Percentiles rank a stretch among this genome's conserved stretches.
phyloP scores from a whole-genome alignment of 257 asterid species.

The Plantago major region DNA sequence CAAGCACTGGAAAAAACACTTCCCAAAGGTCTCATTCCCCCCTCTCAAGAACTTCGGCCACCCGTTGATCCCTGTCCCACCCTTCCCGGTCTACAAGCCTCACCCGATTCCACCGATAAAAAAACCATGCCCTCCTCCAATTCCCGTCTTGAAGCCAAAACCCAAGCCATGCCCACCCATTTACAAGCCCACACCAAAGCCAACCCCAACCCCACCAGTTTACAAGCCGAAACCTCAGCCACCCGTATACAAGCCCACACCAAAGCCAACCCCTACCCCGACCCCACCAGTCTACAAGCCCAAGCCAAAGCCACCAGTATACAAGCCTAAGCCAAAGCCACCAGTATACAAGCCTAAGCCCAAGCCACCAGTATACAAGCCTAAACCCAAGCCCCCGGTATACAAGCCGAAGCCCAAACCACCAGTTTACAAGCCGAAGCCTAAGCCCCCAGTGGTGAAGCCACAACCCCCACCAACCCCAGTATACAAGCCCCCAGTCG shows the following conservation, averaged over 20 bases:
- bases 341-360: too few species aligned
- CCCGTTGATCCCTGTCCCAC: slow-evolving; percentile 34
- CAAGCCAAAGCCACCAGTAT: slow-evolving; percentile 19
- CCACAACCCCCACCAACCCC: slow-evolving; percentile 35
- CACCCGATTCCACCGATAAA: slow-evolving; percentile 13
- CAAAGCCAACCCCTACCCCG: slow-evolving; percentile 23
- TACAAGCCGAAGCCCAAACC: too few species aligned
- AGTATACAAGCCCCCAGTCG: slow-evolving; percentile 15
- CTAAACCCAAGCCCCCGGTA: too few species aligned
- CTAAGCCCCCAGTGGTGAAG: slow-evolving; percentile 19
- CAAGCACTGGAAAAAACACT: slow-evolving; percentile 35
- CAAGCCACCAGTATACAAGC: too few species aligned
- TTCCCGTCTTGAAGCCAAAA: slow-evolving; percentile 24
- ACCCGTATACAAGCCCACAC: slow-evolving; percentile 31
- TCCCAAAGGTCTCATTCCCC: slow-evolving; percentile 30
- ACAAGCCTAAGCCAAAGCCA: slow-evolving; percentile 25
- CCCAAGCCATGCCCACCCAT: slow-evolving; percentile 23
- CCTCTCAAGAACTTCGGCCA: slow-evolving; percentile 35
- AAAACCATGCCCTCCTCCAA: slow-evolving; percentile 26
- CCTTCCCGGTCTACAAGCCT: slow-evolving; percentile 25
- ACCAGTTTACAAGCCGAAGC: too few species aligned
- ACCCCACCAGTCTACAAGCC: slow-evolving; percentile 26
- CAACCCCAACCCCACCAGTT: slow-evolving; percentile 24
- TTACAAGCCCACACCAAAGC: slow-evolving; percentile 31
- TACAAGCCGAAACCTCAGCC: slow-evolving; percentile 29